Conservation (phyloP, 2,329 filamentous ascomycete genomes). For the Aciculosporium take region DNA sequence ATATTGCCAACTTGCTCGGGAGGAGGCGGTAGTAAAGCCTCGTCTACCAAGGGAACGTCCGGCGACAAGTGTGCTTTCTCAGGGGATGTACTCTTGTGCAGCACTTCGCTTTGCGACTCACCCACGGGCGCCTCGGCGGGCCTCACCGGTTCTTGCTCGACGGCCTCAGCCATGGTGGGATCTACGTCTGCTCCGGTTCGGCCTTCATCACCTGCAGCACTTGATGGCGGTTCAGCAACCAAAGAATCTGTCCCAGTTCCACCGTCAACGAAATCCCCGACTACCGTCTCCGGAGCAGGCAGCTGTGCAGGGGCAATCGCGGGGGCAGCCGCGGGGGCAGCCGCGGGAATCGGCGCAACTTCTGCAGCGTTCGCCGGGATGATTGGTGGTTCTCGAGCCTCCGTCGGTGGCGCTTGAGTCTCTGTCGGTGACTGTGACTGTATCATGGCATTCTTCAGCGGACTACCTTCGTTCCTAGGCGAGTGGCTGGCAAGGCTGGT, state of each 20-base stretch:
- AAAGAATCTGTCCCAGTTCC: slow-evolving; percentile 12
- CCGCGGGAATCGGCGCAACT: not conserved
- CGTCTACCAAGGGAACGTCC: slow-evolving; percentile 3
- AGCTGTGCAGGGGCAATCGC: slow-evolving; percentile 1
- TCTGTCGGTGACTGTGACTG: slow-evolving; percentile 34
- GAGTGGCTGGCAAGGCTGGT: slow-evolving; percentile 15
- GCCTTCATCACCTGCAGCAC: slow-evolving; percentile 17
- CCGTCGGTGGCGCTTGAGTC: slow-evolving; percentile 20
- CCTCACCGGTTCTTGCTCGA: not conserved
- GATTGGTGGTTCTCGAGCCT: slow-evolving; percentile 11
- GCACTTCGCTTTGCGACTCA: not conserved
- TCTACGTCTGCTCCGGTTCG: slow-evolving; percentile 14
- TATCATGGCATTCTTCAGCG: slow-evolving; percentile 36
- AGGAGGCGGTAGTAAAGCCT: slow-evolving; percentile 21
- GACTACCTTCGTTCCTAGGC: slow-evolving; percentile 33
- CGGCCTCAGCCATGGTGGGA: slow-evolving; percentile 1
- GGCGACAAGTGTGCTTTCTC: not conserved
- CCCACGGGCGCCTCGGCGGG: slow-evolving; percentile 5
- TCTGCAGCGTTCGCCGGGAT: not conserved
- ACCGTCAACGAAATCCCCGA: not conserved
- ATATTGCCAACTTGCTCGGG: slow-evolving; percentile 28
- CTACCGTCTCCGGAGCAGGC: not conserved
- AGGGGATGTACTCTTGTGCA: not conserved
- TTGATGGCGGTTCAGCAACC: slow-evolving; percentile 19
- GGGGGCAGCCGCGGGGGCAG: not conserved